phyloP scores from a whole-genome alignment of 768 basidiomycete genomes.

The Lentinula sp. region DNA sequence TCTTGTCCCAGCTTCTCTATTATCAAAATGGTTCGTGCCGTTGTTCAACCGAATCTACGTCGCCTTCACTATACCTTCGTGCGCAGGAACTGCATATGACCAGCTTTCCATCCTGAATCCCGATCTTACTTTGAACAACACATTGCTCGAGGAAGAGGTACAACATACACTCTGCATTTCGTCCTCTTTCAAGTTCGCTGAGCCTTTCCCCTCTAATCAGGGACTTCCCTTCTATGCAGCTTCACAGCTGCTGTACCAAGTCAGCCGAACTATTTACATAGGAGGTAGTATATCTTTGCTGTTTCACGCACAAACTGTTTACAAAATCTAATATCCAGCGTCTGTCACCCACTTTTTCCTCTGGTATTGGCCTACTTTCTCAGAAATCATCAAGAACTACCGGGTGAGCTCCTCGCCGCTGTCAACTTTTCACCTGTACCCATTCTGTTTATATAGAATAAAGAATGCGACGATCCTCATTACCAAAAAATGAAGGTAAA shows the following conservation, averaged over 20 bases:
- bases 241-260: conserved; percentile 32
- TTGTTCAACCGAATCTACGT: not conserved
- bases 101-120: conserved; percentile 43
- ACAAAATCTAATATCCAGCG: conserved; percentile 15
- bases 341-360: conserved; percentile 41
- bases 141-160: conserved; percentile 32
- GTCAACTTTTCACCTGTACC: too few relatives aligned
- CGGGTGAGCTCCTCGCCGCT: conserved; percentile 8
- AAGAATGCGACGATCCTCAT: conserved; percentile 29
- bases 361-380: conserved; percentile 39
- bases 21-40: conserved; percentile 9
- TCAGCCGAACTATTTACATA: conserved; percentile 31
- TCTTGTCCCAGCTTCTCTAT: conserved; percentile 29
- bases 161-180: not conserved
- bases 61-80: not conserved
- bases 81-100: conserved; percentile 38
- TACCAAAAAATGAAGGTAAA: conserved; percentile 30
- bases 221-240: conserved; percentile 37
- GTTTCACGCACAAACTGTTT: not conserved
- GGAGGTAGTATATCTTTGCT: conserved; percentile 18
- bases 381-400: conserved; percentile 25
- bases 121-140: conserved; percentile 40
- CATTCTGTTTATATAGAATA: conserved; percentile 21
- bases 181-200: not conserved
- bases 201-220: conserved; percentile 9